Evolutionary conservation across 768 basidiomycete genomes (phyloP).

Genomic region (Fomitopsis serialis): DNA sequence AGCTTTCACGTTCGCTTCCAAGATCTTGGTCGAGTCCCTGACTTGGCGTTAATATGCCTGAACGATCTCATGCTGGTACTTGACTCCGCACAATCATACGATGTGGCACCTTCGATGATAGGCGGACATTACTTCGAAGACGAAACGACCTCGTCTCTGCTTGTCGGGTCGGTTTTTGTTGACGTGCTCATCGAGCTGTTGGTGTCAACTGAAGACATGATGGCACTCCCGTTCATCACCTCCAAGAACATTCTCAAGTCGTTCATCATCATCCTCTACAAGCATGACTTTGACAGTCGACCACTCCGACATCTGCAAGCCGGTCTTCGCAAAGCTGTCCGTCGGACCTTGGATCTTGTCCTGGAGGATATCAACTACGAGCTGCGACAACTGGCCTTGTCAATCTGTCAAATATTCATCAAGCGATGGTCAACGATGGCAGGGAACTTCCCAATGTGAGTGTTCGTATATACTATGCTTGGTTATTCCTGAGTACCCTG

Average conservation of each 20-base stretch:
- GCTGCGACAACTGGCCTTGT: constrained; percentile 58
- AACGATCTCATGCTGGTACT: constrained; percentile 52
- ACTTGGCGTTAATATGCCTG: constrained; percentile 47
- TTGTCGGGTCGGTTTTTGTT: constrained; percentile 60
- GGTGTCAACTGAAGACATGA: constrained; percentile 38
- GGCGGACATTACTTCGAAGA: constrained; percentile 33
- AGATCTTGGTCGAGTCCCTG: constrained; percentile 36
- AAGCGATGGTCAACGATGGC: constrained; percentile 51
- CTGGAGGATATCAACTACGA: constrained; percentile 57
- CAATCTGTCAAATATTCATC: constrained; percentile 56
- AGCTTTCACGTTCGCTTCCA: constrained; percentile 52
- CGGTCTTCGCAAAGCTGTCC: constrained; percentile 46
- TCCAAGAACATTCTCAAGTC: constrained; percentile 60
- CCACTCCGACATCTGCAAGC: constrained; percentile 51
- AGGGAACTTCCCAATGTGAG: constrained; percentile 45
- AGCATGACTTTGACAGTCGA: constrained; percentile 62
- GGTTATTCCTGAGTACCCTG: not conserved
- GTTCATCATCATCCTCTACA: constrained; percentile 61
- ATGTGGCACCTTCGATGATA: constrained; percentile 44
- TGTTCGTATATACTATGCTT: not conserved
- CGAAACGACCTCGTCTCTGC: constrained; percentile 35
- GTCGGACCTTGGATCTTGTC: constrained; percentile 45
- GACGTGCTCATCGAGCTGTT: constrained; percentile 54
- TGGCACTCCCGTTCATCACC: constrained; percentile 46
- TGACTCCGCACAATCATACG: constrained; percentile 50